phyloP scores from a whole-genome alignment of 139 green algal species.

The Chlamydomonas sp. region DNA sequence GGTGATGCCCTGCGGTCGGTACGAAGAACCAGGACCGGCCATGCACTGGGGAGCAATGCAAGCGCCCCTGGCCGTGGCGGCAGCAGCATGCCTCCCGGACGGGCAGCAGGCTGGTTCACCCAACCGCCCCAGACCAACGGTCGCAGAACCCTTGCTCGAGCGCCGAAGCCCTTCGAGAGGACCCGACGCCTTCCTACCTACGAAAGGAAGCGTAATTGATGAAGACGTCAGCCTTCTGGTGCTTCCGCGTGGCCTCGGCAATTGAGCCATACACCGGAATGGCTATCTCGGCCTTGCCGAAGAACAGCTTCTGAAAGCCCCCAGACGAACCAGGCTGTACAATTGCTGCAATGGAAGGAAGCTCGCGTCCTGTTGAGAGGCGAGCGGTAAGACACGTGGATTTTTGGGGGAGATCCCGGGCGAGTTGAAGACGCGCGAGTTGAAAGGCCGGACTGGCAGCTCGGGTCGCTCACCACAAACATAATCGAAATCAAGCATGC shows the following conservation, averaged over 20 bases:
- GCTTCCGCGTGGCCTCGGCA: conserved; percentile 72
- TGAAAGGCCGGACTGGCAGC: neutral
- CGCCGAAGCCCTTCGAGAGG: neutral
- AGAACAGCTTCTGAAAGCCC: conserved; percentile 96
- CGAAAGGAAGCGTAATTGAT: conserved; percentile 96
- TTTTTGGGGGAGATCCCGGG: neutral
- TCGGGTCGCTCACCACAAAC: conserved; percentile 75
- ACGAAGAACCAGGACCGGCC: no score
- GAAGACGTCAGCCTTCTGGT: conserved; percentile 91
- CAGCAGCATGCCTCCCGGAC: no score
- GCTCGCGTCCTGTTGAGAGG: conserved; percentile 67
- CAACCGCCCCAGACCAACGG: no score
- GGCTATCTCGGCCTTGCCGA: conserved; percentile 90
- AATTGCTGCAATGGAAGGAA: conserved; percentile 88
- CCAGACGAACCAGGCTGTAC: conserved; percentile 81
- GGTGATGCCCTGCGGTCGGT: no score
- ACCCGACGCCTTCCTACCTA: conserved; percentile 55
- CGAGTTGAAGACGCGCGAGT: neutral
- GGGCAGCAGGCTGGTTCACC: no score
- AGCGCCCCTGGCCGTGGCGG: no score
- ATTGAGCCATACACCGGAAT: conserved; percentile 85
- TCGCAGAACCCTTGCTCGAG: no score
- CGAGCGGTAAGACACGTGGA: neutral
- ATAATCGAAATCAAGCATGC: conserved; percentile 97
- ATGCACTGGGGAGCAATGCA: no score